phyloP scores from a whole-genome alignment of 192 early-diverging fungal species.

The Cladochytrium replicatum region DNA sequence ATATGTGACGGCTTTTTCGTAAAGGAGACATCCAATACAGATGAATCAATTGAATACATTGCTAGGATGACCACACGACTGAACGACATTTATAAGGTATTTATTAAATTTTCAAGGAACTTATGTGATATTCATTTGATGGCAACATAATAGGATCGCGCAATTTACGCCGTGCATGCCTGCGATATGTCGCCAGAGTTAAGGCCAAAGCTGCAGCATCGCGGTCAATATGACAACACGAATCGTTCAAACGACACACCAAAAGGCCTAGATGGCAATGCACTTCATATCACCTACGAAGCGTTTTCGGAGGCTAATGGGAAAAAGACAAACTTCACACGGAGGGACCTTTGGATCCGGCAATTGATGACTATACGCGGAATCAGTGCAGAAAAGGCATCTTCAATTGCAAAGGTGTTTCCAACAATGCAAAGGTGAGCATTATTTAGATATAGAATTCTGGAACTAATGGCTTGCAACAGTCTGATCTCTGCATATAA shows the following conservation, averaged over 20 bases:
- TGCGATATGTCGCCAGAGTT: too few relatives aligned
- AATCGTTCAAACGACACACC: too few relatives aligned
- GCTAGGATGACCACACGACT: constrained; percentile 50
- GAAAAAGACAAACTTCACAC: constrained; percentile 62
- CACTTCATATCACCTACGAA: constrained; percentile 50
- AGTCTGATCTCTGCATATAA: too few relatives aligned
- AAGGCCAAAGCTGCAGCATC: too few relatives aligned
- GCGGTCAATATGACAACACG: too few relatives aligned
- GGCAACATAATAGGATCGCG: too few relatives aligned
- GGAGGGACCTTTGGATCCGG: constrained; percentile 67
- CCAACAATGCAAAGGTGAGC: constrained; percentile 47
- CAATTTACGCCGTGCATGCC: too few relatives aligned
- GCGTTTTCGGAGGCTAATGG: constrained; percentile 56
- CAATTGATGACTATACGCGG: constrained; percentile 82
- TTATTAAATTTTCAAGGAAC: background rate
- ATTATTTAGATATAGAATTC: background rate
- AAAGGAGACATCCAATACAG: constrained; percentile 60
- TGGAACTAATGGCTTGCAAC: too few relatives aligned
- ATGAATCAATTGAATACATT: constrained; percentile 76
- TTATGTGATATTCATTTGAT: too few relatives aligned
- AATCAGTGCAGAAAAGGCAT: constrained; percentile 75
- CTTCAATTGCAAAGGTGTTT: constrained; percentile 55
- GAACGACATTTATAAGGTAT: constrained; percentile 41
- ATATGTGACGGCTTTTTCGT: constrained; percentile 73
- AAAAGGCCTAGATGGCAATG: constrained; percentile 5